These are phyloP conservation scores for Teratosphaeria destructans DNA, from an alignment of 2,329 filamentous ascomycete genomes.

Conservation along the genomic window DNA sequence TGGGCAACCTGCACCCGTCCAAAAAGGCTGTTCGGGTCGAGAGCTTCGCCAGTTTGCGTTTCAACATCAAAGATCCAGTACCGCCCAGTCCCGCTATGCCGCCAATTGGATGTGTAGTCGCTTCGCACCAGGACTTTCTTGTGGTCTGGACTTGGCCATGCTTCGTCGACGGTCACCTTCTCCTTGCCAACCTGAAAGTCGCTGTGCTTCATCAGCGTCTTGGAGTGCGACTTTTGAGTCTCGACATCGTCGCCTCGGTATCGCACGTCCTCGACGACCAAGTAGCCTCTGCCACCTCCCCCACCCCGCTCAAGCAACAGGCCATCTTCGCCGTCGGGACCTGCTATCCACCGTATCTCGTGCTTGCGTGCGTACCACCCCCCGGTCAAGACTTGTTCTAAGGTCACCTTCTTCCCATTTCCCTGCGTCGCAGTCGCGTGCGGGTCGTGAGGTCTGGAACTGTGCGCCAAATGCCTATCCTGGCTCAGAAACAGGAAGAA, in stretches of 20 bases:
- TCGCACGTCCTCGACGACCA: constrained; percentile 80
- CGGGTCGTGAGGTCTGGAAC: constrained; percentile 57
- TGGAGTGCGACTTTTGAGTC: constrained; percentile 41
- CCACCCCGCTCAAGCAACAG: constrained; percentile 65
- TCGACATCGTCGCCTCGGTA: constrained; percentile 37
- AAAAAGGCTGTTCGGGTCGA: constrained; percentile 58
- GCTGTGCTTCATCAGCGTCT: constrained; percentile 62
- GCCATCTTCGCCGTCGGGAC: constrained; percentile 69
- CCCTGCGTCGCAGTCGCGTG: constrained; percentile 51
- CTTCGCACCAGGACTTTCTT: constrained; percentile 79
- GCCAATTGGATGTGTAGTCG: constrained; percentile 65
- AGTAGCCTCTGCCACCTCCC: constrained; percentile 54
- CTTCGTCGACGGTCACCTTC: constrained; percentile 47
- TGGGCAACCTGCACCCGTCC: constrained; percentile 69
- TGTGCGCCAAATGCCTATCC: constrained; percentile 56
- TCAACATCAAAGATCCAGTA: constrained; percentile 93
- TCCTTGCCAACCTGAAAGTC: constrained; percentile 51
- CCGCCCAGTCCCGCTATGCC: constrained; percentile 73
- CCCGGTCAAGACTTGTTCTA: constrained; percentile 59
- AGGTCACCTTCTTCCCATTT: constrained; percentile 59
- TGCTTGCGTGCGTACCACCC: constrained; percentile 55
- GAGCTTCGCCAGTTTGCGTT: constrained; percentile 62
- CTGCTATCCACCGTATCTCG: constrained; percentile 65
- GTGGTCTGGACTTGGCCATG: constrained; percentile 71
- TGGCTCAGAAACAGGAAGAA: constrained; percentile 56